Conservation (phyloP, 305 asterid species). For the Fraxinus nigra region DNA sequence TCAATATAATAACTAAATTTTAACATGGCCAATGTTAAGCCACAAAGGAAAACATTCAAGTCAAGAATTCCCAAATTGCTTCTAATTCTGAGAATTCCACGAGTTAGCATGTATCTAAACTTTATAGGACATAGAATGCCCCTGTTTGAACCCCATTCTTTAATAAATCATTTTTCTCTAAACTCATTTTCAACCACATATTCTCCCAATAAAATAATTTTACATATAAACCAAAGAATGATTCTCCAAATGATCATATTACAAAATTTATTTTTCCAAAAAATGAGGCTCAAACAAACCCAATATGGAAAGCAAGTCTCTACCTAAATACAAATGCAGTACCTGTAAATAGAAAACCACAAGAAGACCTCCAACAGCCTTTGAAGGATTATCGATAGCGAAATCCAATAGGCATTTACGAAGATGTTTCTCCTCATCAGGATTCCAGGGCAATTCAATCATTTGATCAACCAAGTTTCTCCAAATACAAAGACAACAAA, state of each 20-base stretch:
- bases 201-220: neutral
- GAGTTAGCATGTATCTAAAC: neutral
- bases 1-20: constrained; percentile 1
- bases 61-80: neutral
- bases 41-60: neutral
- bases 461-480: constrained; percentile 80
- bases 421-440: constrained; percentile 84
- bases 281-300: neutral
- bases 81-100: neutral
- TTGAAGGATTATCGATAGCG: constrained; percentile 61
- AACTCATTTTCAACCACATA: neutral
- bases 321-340: constrained; percentile 11
- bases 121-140: neutral
- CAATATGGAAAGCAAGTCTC: constrained; percentile 11
- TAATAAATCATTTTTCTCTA: neutral
- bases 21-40: neutral
- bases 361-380: constrained; percentile 78
- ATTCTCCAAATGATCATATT: neutral
- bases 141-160: neutral
- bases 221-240: neutral
- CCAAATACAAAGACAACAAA: constrained; percentile 75
- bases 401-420: constrained; percentile 78
- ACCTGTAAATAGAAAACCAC: constrained; percentile 97
- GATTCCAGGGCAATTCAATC: constrained; percentile 91
- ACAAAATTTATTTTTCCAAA: too few species aligned